Evolutionary conservation across 257 asterid species (phyloP).

Genomic region (Solanum rostratum): DNA sequence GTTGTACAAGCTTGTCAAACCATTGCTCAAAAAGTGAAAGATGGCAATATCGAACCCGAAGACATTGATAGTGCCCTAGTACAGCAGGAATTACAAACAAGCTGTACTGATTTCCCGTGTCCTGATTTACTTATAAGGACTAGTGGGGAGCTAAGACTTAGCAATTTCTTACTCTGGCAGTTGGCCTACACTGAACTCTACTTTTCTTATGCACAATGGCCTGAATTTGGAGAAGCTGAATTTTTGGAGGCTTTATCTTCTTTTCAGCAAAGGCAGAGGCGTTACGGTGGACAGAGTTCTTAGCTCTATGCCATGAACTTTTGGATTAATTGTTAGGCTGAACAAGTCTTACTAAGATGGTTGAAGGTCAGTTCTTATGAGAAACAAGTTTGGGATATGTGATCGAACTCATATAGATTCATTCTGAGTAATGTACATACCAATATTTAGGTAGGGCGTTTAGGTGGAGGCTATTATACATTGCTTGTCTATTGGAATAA

Average conservation of each 20-base stretch:
- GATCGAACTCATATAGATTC: background rate
- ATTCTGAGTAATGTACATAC: background rate
- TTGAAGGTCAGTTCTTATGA: background rate
- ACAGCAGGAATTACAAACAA: conserved; percentile 45
- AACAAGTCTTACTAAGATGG: background rate
- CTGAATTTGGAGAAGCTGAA: conserved; percentile 54
- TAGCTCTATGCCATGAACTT: background rate
- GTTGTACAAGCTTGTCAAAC: conserved; percentile 34
- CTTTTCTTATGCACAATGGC: conserved; percentile 38
- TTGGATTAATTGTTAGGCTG: background rate
- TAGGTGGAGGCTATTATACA: background rate
- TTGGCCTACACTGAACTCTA: conserved; percentile 50
- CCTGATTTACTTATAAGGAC: conserved; percentile 59
- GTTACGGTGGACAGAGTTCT: conserved; percentile 28
- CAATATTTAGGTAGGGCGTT: background rate
- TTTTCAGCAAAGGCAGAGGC: conserved; percentile 47
- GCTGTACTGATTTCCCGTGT: conserved; percentile 30
- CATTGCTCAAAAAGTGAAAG: conserved; percentile 40
- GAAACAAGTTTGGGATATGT: background rate
- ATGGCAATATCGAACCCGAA: conserved; percentile 34
- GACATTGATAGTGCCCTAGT: conserved; percentile 27
- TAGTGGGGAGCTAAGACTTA: conserved; percentile 56
- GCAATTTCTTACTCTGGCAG: conserved; percentile 69
- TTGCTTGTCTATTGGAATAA: no score
- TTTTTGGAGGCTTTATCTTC: conserved; percentile 36